Evolutionary conservation across 495 filamentous ascomycete species (phyloP), one percentile per base, ranked within the genome.

Genomic region (Rostrohypoxylon terebratum): DNA sequence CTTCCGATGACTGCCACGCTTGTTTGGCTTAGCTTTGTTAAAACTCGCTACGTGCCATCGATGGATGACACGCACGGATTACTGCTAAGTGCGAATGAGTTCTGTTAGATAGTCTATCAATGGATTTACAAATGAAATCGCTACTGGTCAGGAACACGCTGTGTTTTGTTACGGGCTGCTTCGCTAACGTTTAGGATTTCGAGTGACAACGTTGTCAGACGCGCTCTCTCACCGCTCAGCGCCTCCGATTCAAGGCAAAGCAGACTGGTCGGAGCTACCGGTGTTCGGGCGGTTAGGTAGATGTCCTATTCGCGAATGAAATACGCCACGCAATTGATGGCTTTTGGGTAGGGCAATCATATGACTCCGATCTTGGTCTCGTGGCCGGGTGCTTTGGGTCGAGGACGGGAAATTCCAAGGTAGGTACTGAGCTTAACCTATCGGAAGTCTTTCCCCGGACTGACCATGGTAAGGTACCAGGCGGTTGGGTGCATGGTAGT

Each of bases 401-500:
- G 50, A 42, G 57, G 50, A 65, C 23, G 51, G 53, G 21, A 28
- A 40, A 21, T 44, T 42, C 11, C 28, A 48, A 45, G 54, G 48
- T 31, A 25, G 54, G 55, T 28, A 28, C 28, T 28, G 3, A 5
- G 50, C 13, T 23, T 23, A 14, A 34, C 71, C 66, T 73, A 69
- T 69, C 71, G 65, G 65, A 73, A 25, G 60, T 20, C 53, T 58
- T 58, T 61, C 60, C 61, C 51, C 18, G 11, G 34, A 33, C 44
- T 31, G 50, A 48, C 55, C 47, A 16, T 48, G 62, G 60, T 47
- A 51, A 59, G 48, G 71, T 68, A 68, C 70, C 64, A 65, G 68
- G 42, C 61, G 16, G 60, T 36, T 53, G 71, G 71, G 66, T 69
- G 57, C 61, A 72, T 20, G 63, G 59, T 68, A 57, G 28, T 53